Base-by-base conservation (phyloP, 257 asterid genomes). In the Fraxinus pennsylvanica region DNA sequence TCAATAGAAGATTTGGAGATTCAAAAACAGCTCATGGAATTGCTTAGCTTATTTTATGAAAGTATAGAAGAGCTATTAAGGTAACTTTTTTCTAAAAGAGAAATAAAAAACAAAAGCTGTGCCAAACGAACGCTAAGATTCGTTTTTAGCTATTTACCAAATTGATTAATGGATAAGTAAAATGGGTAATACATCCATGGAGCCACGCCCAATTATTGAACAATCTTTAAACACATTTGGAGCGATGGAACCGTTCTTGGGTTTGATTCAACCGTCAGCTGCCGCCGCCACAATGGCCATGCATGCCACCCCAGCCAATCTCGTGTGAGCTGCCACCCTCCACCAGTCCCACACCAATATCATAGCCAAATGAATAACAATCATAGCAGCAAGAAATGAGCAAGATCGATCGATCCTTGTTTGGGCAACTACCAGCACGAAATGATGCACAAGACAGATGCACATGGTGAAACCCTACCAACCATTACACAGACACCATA, bases 381-480 rank as follows among this genome's bases (percentile, higher is more conserved):
- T n/a, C 27, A 57, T 25, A 63, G 35, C 33, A 63, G 33, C 69
- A 22, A 21, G 36, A 9, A 61, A 22, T 12, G 7, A 61, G 17
- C n/a, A 59, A 21, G 68, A 61, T 61, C 0, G 27, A 63, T 22
- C 4, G 4, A 6, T 59, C 67, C 35, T 10, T 81, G 81, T 41
- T 76, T 45, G 66, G 69, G 74, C 50, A 76, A 76, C 80, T 70
- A 71, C 68, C 73, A 68, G 57, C 77, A 77, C 45, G 41, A 71
- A 75, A 47, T 43, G 74, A 5, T 74, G 68, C 77, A 50, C 22
- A 52, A 47, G 57, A 66, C 83, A 69, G 50, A 69, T 12, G 80
- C 85, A 82, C 83, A 78, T 78, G 85, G 72, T 43, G 72, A 72
- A 67, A 35, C 75, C 57, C 80, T 43, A 75, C 76, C 76, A 71